phyloP scores from a whole-genome alignment of 2,329 filamentous ascomycete genomes.

The Trichoderma harzianum region DNA sequence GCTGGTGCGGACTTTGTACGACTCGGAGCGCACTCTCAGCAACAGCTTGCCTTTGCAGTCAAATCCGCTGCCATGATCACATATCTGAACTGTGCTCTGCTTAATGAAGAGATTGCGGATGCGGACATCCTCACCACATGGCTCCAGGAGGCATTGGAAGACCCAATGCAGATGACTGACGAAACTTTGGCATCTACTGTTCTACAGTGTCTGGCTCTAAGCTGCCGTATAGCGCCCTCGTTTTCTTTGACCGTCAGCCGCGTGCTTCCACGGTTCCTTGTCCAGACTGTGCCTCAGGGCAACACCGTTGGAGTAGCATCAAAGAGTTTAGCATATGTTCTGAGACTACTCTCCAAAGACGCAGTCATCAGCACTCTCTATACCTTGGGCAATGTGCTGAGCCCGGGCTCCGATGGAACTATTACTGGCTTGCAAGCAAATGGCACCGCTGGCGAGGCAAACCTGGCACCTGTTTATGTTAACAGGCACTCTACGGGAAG shows the following conservation, averaged over 20 bases:
- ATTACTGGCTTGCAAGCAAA: slow-evolving; percentile 51
- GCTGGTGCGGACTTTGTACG: slow-evolving; percentile 82
- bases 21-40: slow-evolving; percentile 81
- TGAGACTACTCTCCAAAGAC: slow-evolving; percentile 83
- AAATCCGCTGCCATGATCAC: slow-evolving; percentile 79
- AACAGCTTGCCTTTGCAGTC: slow-evolving; percentile 78
- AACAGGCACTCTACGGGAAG: slow-evolving; percentile 64
- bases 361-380: slow-evolving; percentile 93
- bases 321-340: slow-evolving; percentile 75
- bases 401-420: slow-evolving; percentile 59
- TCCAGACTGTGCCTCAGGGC: slow-evolving; percentile 71
- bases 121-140: slow-evolving; percentile 74
- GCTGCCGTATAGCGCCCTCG: slow-evolving; percentile 70
- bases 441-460: slow-evolving; percentile 40
- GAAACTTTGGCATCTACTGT: slow-evolving; percentile 72
- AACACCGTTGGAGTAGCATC: slow-evolving; percentile 73
- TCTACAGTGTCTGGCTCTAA: slow-evolving; percentile 75
- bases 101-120: slow-evolving; percentile 80
- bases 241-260: slow-evolving; percentile 74
- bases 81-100: slow-evolving; percentile 78
- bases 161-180: slow-evolving; percentile 79
- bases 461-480: slow-evolving; percentile 45
- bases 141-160: slow-evolving; percentile 78
- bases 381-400: slow-evolving; percentile 92
- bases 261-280: slow-evolving; percentile 79